These are phyloP conservation scores for Strobilomyces echinocephalus DNA, from an alignment of 768 basidiomycete genomes.

Conservation along the genomic window DNA sequence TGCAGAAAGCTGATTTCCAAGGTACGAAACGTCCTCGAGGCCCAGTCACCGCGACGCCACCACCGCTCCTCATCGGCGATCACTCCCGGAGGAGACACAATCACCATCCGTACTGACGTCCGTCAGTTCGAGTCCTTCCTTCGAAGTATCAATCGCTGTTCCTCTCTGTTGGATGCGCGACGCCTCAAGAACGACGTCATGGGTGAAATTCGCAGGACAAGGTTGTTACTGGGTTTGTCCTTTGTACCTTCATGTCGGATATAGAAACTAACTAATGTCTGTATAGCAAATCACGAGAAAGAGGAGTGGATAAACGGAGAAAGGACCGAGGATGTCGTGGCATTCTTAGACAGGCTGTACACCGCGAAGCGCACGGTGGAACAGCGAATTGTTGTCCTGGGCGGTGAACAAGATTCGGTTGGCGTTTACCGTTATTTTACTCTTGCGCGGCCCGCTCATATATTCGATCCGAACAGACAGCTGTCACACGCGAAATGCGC, in stretches of 20 bases:
- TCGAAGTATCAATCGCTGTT: conserved; percentile 74
- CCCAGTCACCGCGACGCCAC: conserved; percentile 61
- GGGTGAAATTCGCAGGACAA: conserved; percentile 83
- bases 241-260: background rate
- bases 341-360: conserved; percentile 83
- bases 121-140: conserved; percentile 91
- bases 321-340: conserved; percentile 78
- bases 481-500: conserved; percentile 39
- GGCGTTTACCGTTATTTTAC: conserved; percentile 11
- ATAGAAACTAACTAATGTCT: conserved; percentile 7
- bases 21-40: conserved; percentile 79
- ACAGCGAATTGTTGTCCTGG: conserved; percentile 75
- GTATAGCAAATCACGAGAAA: conserved; percentile 74
- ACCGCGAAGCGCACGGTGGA: conserved; percentile 87
- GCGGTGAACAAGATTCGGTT: conserved; percentile 64
- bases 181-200: conserved; percentile 89
- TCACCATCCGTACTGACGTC: conserved; percentile 75
- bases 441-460: background rate
- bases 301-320: conserved; percentile 87
- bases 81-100: conserved; percentile 48
- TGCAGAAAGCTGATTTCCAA: conserved; percentile 78
- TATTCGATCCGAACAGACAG: conserved; percentile 29
- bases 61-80: conserved; percentile 38
- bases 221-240: conserved; percentile 59
- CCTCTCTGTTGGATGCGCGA: conserved; percentile 83